These are phyloP conservation scores for Schizochytrium sp. DNA, from an alignment of 108 stramenopile species.

Conservation along the genomic window DNA sequence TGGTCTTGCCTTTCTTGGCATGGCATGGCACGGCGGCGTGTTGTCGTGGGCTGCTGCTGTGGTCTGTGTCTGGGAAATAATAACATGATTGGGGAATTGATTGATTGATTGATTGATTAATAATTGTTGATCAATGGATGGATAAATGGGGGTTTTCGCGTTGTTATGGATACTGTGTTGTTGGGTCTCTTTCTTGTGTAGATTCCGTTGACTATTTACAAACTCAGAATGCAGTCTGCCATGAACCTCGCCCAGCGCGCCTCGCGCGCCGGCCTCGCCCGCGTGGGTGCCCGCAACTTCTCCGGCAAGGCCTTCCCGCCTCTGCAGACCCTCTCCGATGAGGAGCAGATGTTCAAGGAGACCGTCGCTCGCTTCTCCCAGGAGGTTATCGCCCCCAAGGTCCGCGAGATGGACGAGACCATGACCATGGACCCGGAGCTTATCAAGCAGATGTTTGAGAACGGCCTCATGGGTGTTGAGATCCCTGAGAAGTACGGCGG, in stretches of 20 bases:
- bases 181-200: no score
- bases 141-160: no score
- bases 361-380: slow-evolving; percentile 67
- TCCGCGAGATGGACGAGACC: slow-evolving; percentile 88
- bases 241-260: background rate
- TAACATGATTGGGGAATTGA: background rate
- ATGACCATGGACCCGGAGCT: slow-evolving; percentile 79
- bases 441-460: slow-evolving; percentile 82
- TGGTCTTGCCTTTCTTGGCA: background rate
- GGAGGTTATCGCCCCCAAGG: slow-evolving; percentile 77
- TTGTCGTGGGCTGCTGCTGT: background rate
- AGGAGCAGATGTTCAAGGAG: slow-evolving; percentile 63
- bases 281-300: slow-evolving; percentile 35
- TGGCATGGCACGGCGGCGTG: background rate
- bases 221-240: background rate
- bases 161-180: no score
- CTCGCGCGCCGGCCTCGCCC: background rate
- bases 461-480: slow-evolving; percentile 79
- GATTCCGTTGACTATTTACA: background rate
- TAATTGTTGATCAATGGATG: no score
- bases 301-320: background rate
- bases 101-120: no score
- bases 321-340: slow-evolving; percentile 20
- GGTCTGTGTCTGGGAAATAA: background rate
- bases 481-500: slow-evolving; percentile 86